Conservation (phyloP, 257 asterid species). For the Cinchona pubescens region DNA sequence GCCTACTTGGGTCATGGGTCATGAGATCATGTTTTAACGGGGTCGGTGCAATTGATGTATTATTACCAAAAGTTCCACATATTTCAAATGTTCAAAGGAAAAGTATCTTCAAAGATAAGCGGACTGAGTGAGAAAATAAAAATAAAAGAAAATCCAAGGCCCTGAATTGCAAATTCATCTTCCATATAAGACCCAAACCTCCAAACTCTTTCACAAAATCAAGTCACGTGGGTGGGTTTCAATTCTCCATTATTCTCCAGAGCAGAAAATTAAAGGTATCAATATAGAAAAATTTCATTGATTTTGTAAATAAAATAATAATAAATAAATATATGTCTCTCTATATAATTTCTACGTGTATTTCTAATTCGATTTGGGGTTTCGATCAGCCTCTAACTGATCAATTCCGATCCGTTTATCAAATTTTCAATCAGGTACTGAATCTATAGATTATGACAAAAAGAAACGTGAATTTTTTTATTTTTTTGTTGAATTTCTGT, state of each 20-base stretch:
- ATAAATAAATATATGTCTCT: too few relatives aligned
- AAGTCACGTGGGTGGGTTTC: neutral
- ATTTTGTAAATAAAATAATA: too few relatives aligned
- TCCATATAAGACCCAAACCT: slow-evolving; percentile 10
- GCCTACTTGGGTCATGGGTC: too few relatives aligned
- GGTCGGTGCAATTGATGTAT: too few relatives aligned
- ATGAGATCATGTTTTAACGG: too few relatives aligned
- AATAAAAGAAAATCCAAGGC: slow-evolving; percentile 8
- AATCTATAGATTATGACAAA: neutral
- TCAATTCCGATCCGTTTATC: neutral
- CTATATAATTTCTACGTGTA: too few relatives aligned
- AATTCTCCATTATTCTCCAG: neutral
- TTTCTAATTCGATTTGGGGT: slow-evolving; percentile 1
- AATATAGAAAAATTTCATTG: too few relatives aligned
- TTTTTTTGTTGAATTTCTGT: neutral
- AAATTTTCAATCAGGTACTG: slow-evolving; percentile 6
- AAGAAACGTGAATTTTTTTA: neutral
- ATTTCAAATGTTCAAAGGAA: too few relatives aligned
- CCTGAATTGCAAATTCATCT: neutral
- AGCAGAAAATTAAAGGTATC: too few relatives aligned
- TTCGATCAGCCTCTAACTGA: slow-evolving; percentile 3
- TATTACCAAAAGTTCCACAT: too few relatives aligned
- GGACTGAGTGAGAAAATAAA: neutral
- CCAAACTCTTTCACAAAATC: neutral
- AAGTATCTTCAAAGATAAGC: too few relatives aligned